Percentiles rank a stretch among this genome's conserved stretches.
These are phyloP conservation scores for Biscogniauxia mediterranea DNA, from an alignment of 2,329 filamentous ascomycete species.

Conservation along the genomic window DNA sequence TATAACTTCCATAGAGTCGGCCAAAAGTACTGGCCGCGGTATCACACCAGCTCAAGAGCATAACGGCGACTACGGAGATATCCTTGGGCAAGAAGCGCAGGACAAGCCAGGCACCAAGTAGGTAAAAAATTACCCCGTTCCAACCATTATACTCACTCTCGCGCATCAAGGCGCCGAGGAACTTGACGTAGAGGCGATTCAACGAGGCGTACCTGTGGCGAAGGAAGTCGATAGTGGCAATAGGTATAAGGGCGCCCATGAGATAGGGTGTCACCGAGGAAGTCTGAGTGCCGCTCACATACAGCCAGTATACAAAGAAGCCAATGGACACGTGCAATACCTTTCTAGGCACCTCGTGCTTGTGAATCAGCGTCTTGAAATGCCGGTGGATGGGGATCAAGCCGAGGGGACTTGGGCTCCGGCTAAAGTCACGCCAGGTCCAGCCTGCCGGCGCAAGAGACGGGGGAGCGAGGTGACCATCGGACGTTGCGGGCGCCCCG, in stretches of 20 bases:
- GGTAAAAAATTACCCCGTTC: slow-evolving; percentile 97
- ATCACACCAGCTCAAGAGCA: slow-evolving; percentile 96
- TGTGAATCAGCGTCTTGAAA: slow-evolving; percentile 90
- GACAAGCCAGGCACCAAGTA: slow-evolving; percentile 84
- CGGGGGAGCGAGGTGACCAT: slow-evolving; percentile 71
- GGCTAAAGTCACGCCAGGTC: slow-evolving; percentile 83
- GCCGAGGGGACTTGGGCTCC: slow-evolving; percentile 88
- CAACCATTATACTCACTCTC: slow-evolving; percentile 92
- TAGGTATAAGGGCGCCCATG: slow-evolving; percentile 77
- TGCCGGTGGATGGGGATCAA: slow-evolving; percentile 93
- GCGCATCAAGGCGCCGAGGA: slow-evolving; percentile 88
- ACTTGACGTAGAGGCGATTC: slow-evolving; percentile 83
- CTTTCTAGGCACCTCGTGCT: slow-evolving; percentile 95
- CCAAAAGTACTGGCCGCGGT: slow-evolving; percentile 95
- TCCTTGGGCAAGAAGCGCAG: slow-evolving; percentile 91
- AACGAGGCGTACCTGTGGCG: slow-evolving; percentile 79
- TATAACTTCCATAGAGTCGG: slow-evolving; percentile 84
- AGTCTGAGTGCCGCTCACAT: slow-evolving; percentile 75
- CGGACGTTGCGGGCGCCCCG: slow-evolving; percentile 36
- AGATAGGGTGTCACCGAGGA: slow-evolving; percentile 79
- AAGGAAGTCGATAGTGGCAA: slow-evolving; percentile 76
- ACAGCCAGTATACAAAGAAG: slow-evolving; percentile 86
- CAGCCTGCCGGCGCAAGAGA: slow-evolving; percentile 57
- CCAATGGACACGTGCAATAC: slow-evolving; percentile 93
- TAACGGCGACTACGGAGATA: slow-evolving; percentile 80